Base-by-base conservation (phyloP, 177 flowering plant genomes). In the Tripterygium wilfordii region DNA sequence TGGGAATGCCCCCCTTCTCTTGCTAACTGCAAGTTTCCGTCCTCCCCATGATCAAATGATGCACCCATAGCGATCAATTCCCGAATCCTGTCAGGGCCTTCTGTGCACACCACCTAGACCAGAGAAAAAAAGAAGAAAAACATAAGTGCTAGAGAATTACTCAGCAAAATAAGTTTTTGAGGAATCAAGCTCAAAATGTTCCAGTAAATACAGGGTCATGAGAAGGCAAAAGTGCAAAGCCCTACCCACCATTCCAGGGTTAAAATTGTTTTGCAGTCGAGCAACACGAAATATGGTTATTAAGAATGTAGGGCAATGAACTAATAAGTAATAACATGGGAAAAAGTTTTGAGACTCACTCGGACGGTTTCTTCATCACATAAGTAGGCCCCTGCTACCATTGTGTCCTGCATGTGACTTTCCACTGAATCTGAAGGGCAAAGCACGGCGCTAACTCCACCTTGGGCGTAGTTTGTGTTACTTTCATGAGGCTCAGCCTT, bases 1-100 rank as follows among this genome's bases (percentile, higher is more conserved):
- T 92, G 99, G 17, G 97, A 92, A 48, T 92, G 99, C 4, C 99
- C 99, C 6, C 96, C 99, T 45, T 92, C 99, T 58, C 96, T 78
- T n/a, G 96, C 96, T 21, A 92, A 73, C 66, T 92, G 99, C 74
- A 92, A 63, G 58, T 89, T 89, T 19, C 97, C 99, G 65, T 92
- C 99, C 54, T 92, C 95, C 22, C 95, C 92, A 52, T 87, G 94
- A 72, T 92, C 99, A 83, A 92, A 92, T 48, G 91, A 89, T 59
- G 97, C 99, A 37, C 99, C 99, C 74, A 92, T 79, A 2, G 89
- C 89, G 33, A 92, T 86, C 59, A 92, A 60, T 65, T 92, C 99
- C 52, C 79, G 75, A 9, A 92, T 83, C 61, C 97, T 79, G 22
- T 82, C 96, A 45, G 99, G 97, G 21, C 99, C 99, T 79, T 92